Base-by-base conservation (phyloP, 306 rosid species). In the Sphenostylis stenocarpa region DNA sequence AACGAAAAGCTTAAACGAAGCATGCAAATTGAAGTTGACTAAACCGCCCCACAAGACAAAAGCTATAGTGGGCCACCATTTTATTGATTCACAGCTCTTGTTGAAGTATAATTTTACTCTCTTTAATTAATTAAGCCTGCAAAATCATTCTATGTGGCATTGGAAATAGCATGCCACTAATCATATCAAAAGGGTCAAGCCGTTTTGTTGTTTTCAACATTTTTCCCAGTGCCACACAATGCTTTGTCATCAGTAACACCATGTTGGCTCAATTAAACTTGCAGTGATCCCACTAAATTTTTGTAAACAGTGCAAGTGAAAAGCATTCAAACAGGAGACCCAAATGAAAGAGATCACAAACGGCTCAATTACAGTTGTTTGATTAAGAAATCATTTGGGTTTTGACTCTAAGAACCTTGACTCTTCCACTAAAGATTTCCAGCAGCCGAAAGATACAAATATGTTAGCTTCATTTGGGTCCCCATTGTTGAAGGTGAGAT, bases 181-280 rank as follows among this genome's bases (percentile, higher is more conserved):
- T 91, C 84, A 87, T 69, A 65, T 80, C 90, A 88, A 83, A 80
- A 84, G 85, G 90, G 91, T 84, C 91, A 90, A 84, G 85, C 86
- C 86, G 71, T 85, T 82, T 79, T 75, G 71, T 81, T 86, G 84
- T 84, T 87, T 79, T 77, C 70, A 75, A 84, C 88, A 84, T 79
- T 71, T 76, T 58, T 71, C 81, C 82, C 84, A 73, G 74, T 68
- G 72, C 69, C 69, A 76, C 55, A 21, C 28, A 33, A 70, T 70
- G 78, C 60, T 76, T 63, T 76, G 51, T 67, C 79, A 62, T 76
- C 70, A 80, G 76, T 80, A 84, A 82, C 76, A 79, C 51, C 82
- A 56, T 86, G 82, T 82, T 82, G 68, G 74, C 12, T 75, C 66
- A 78, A 82, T 55, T 72, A 81, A 83, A 79, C 28, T 77, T 67